A percentile compares a stretch with the other conserved stretches of the same genome.
phyloP scores from a whole-genome alignment of 208 protist genomes.

The Plasmodiophora brassicae region DNA sequence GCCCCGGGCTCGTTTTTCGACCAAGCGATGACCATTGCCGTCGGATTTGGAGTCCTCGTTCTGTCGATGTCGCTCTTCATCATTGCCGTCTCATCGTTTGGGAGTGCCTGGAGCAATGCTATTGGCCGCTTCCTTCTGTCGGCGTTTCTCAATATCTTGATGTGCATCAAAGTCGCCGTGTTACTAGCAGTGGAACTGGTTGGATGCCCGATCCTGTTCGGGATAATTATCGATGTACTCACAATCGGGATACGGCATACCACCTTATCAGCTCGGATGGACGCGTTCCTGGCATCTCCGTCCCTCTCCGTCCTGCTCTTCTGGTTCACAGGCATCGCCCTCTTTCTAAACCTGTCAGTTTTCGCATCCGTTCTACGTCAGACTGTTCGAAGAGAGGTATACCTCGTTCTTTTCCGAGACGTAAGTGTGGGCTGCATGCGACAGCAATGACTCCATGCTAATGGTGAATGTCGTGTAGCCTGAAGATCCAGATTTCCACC shows the following conservation, averaged over 20 bases:
- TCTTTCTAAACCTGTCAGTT: not conserved
- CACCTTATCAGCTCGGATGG: not conserved
- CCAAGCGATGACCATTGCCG: not conserved
- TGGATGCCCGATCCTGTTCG: not conserved
- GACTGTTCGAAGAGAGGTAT: not conserved
- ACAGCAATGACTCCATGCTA: not conserved
- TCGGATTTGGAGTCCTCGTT: not conserved
- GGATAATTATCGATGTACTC: not conserved
- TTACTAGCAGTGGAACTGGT: constrained; percentile 14
- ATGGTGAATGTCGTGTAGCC: not conserved
- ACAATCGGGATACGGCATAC: not conserved
- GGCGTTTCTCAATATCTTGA: not conserved
- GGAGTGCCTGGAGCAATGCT: not conserved
- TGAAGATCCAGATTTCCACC: constrained; percentile 10
- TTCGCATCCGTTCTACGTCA: not conserved
- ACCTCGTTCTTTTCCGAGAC: constrained; percentile 20
- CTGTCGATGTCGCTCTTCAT: not conserved
- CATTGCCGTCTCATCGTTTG: not conserved
- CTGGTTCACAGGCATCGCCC: constrained; percentile 6
- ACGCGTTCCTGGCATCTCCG: not conserved
- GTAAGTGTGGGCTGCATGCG: not conserved
- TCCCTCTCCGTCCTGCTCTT: not conserved
- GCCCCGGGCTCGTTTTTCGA: not conserved
- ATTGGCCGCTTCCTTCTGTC: not conserved
- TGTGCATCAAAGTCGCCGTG: not conserved